Conservation (phyloP, 2,329 filamentous ascomycete genomes). For the Parascedosporium putredinis region DNA sequence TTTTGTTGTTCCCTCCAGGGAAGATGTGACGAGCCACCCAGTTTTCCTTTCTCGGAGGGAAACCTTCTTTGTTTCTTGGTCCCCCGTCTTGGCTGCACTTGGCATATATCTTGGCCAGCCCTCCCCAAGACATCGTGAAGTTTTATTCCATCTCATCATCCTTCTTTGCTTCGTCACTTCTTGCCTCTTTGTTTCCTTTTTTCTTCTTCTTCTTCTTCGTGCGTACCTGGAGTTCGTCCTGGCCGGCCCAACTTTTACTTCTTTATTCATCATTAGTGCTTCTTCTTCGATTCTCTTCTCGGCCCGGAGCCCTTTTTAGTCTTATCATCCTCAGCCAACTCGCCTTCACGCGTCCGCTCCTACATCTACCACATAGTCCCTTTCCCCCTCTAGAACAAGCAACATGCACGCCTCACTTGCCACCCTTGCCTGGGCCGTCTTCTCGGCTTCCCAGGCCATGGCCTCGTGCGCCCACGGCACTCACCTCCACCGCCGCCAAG, state of each 20-base stretch:
- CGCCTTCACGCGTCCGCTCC: too few relatives aligned
- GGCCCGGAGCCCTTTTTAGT: constrained; percentile 2
- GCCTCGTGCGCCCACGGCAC: constrained; percentile 31
- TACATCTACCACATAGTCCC: background rate
- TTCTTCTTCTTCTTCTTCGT: background rate
- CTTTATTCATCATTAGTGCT: background rate
- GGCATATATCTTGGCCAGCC: constrained; percentile 1
- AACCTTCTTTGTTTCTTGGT: background rate
- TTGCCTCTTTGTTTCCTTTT: background rate
- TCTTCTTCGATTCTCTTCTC: constrained; percentile 1
- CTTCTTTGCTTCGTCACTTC: background rate
- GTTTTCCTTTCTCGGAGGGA: background rate
- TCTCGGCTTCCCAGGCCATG: constrained; percentile 18
- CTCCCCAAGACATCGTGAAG: background rate
- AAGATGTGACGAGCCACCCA: too few relatives aligned
- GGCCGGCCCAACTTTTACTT: background rate
- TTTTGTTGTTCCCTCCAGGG: background rate
- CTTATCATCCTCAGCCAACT: background rate
- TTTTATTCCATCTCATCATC: background rate
- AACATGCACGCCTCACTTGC: background rate
- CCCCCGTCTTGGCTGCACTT: background rate
- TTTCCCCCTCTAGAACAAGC: background rate
- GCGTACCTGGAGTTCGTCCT: background rate
- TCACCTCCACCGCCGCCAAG: constrained; percentile 21
- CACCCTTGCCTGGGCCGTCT: constrained; percentile 12